Base-by-base conservation (phyloP, 2,329 filamentous ascomycete genomes). In the Pseudogymnoascus sp. region DNA sequence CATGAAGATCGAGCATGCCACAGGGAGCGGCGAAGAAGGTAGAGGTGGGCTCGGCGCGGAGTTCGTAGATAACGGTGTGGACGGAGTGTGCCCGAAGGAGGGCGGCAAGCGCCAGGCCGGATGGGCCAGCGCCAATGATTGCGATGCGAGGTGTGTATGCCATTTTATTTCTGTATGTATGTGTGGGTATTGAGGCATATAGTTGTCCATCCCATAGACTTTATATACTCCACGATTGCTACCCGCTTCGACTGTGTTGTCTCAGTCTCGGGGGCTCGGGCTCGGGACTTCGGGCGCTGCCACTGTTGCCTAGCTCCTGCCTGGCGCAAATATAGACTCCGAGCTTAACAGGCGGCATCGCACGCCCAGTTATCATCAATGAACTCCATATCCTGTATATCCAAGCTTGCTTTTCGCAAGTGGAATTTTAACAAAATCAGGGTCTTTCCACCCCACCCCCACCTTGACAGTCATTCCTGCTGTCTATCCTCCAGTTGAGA, bases 1-100 rank as follows among this genome's bases (percentile, higher is more conserved):
- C 69, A 65, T 83, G 79, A 1, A 84, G 71, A 64, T 83, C 80
- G 2, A 83, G 75, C 61, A 69, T 77, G 9, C 80, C 79, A 2
- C 69, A 72, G 2, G 71, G 71, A 2, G 65, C 61, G 4, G 66
- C 58, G 6, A 72, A 63, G 9, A 70, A 68, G 2, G 65, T 65
- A 0, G 64, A 58, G 1, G 67, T 70, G 8, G 71, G 73, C 9
- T 65, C 65, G 1, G 66, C 60, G 12, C 72, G 72, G 1, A 72
- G 66, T 38, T 77, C 75, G 36, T 70, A 75, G 50, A 77, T 67
- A 3, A 68, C 73, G 59, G 70, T 71, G 2, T 68, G 68, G 39
- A 76, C 67, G 58, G 66, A 63, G 36, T 72, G 66, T 58, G 72
- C 68, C 62, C 79, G 73, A 4, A 83, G 75, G 11, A 81, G 72